These are phyloP conservation scores for Saturnispora dispora DNA, from an alignment of 805 yeast species.

Conservation along the genomic window DNA sequence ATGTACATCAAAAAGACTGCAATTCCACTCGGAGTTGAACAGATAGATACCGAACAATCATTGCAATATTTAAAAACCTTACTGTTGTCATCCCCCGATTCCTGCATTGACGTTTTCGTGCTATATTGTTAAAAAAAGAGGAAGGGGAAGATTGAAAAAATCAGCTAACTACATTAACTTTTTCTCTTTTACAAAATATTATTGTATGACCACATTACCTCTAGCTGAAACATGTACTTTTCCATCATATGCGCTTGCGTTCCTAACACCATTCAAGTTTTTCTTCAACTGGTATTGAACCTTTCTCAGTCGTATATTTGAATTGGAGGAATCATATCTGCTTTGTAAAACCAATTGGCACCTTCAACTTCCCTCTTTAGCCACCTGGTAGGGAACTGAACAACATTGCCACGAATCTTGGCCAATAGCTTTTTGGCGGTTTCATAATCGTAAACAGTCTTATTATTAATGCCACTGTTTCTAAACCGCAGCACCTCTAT, in stretches of 20 bases:
- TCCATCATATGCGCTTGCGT: background rate
- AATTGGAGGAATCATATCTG: constrained; percentile 90
- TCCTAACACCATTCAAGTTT: too few relatives aligned
- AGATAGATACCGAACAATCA: constrained; percentile 11
- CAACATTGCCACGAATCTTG: constrained; percentile 79
- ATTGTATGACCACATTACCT: background rate
- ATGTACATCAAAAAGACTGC: constrained; percentile 12
- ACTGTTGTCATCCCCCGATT: background rate
- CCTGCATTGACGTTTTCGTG: background rate
- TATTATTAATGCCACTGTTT: constrained; percentile 4
- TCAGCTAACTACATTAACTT: too few relatives aligned
- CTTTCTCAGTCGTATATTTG: constrained; percentile 68
- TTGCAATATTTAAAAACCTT: constrained; percentile 10
- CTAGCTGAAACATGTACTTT: background rate
- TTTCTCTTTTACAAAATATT: background rate
- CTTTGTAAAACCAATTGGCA: constrained; percentile 91
- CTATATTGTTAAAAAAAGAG: too few relatives aligned
- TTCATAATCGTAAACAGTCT: constrained; percentile 42
- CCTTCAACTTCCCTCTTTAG: constrained; percentile 74
- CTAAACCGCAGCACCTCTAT: constrained; percentile 12
- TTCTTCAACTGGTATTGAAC: background rate
- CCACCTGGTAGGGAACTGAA: constrained; percentile 92
- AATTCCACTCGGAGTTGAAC: constrained; percentile 11
- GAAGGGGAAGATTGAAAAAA: background rate
- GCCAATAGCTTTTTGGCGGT: constrained; percentile 67